Evolutionary conservation across 208 protist species (phyloP).

Genomic region (Acanthamoeba triangularis): DNA sequence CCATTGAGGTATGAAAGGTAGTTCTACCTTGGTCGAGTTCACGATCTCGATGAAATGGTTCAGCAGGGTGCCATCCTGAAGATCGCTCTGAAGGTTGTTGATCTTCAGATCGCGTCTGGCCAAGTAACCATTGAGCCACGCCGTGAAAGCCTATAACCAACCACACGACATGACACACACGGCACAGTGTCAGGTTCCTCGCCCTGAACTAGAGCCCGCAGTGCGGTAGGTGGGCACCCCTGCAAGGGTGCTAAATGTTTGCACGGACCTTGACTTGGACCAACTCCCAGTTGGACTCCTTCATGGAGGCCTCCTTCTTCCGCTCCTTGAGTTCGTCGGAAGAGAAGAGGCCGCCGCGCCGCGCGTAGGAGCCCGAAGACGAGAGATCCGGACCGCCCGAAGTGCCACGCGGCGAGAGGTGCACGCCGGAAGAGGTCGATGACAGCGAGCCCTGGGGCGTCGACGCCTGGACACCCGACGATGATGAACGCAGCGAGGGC

Average conservation of each 20-base stretch:
- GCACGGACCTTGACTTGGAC: not conserved
- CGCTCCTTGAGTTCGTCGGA: not conserved
- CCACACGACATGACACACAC: too few species aligned
- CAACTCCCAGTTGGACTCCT: not conserved
- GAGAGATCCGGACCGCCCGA: not conserved
- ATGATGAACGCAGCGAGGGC: too few species aligned
- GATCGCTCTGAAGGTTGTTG: not conserved
- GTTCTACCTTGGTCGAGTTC: not conserved
- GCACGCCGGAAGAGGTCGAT: not conserved
- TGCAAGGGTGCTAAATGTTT: too few species aligned
- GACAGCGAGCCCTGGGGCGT: not conserved
- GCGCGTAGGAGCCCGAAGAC: constrained; percentile 6
- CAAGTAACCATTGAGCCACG: not conserved
- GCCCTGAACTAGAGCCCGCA: too few species aligned
- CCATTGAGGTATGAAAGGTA: not conserved
- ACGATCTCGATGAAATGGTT: constrained; percentile 35
- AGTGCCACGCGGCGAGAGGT: too few species aligned
- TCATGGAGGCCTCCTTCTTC: not conserved
- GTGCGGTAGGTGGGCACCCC: too few species aligned
- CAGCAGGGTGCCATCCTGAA: not conserved
- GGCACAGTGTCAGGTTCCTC: too few species aligned
- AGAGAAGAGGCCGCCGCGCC: not conserved
- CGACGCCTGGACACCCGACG: too few species aligned
- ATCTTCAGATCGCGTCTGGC: not conserved
- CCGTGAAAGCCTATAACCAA: not conserved